A percentile compares a stretch with the other conserved stretches of the same genome.
Evolutionary conservation across 2,329 filamentous ascomycete species (phyloP).

Genomic region (Colletotrichum tabaci): DNA sequence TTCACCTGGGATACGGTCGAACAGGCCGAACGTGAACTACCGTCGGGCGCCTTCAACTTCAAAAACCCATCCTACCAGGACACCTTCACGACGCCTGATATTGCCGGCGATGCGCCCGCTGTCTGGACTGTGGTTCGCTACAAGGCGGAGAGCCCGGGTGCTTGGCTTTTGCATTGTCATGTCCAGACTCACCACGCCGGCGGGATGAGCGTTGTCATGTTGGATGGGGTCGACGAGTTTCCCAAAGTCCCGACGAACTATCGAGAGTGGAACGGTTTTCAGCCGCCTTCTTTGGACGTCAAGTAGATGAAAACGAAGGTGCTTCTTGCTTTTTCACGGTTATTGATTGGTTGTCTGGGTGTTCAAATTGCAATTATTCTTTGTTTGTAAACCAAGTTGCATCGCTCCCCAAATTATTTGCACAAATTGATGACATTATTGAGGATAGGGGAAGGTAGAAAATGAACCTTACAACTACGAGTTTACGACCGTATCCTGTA

Average conservation of each 20-base stretch:
- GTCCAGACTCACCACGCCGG: constrained; percentile 62
- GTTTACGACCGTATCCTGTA: too few relatives aligned
- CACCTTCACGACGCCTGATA: constrained; percentile 17
- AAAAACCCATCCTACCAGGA: constrained; percentile 59
- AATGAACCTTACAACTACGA: too few relatives aligned
- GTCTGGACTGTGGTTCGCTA: constrained; percentile 60
- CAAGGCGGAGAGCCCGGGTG: constrained; percentile 60
- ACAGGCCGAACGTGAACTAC: neutral
- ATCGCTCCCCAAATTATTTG: too few relatives aligned
- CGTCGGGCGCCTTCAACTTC: constrained; percentile 56
- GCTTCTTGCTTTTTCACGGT: too few relatives aligned
- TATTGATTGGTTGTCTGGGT: too few relatives aligned
- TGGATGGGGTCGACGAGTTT: constrained; percentile 60
- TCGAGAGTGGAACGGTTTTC: neutral
- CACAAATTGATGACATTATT: too few relatives aligned
- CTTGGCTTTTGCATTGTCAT: constrained; percentile 66
- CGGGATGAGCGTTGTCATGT: constrained; percentile 62
- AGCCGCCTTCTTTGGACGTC: neutral
- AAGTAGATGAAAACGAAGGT: neutral
- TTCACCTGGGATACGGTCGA: constrained; percentile 3
- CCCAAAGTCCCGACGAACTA: constrained; percentile 36
- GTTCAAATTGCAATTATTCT: too few relatives aligned
- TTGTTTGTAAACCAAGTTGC: too few relatives aligned
- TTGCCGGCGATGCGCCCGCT: constrained; percentile 19
- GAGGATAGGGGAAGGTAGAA: too few relatives aligned